Evolutionary conservation across 2,329 filamentous ascomycete genomes (phyloP), one percentile per base, ranked within the genome.

Genomic region (Alternaria ventricosa): DNA sequence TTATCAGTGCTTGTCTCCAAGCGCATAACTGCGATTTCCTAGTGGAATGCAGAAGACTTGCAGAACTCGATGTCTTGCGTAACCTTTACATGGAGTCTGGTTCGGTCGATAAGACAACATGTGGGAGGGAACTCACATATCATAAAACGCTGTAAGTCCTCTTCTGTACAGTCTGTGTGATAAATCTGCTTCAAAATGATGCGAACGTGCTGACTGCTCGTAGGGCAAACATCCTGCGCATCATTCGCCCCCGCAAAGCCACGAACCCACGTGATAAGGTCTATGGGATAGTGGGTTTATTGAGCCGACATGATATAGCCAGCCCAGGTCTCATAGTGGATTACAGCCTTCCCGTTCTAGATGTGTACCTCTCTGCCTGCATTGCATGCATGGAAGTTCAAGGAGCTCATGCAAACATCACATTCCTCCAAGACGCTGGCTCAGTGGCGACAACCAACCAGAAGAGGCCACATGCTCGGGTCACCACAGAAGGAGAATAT

Each of bases 141-240:
- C 43, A 45, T 8, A 45, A 22, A 41, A 41, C 15, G 9, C 36
- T 41, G n/a, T 41, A 41, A 41, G 36, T 18, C 15, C 15, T 41
- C 36, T 41, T 41, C 15, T 1, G 15, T 41, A 1, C 8, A 9
- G 3, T 41, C 4, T 0, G 0, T 18, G 15, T 41, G 3, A 3
- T 1, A 4, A 10, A 1, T 41, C 15, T 41, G 36, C 36, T 11
- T 18, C n/a, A 41, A 18, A 11, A 18, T 41, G 9, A 41, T 18
- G n/a, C 36, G 36, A 18, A 41, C 8, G 36, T 18, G 15, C 43
- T 45, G 18, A 45, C 18, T 45, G 11, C 20, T 45, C 12, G 43
- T 1, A 22, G 43, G 0, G 20, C 18, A 6, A 45, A 45, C 3
- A 45, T 45, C 20, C 18, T 45, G 20, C n/a, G 18, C 12, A 45